Base-by-base conservation (phyloP, 1,139 yeast species). In the Blastobotrys ciferrii region DNA sequence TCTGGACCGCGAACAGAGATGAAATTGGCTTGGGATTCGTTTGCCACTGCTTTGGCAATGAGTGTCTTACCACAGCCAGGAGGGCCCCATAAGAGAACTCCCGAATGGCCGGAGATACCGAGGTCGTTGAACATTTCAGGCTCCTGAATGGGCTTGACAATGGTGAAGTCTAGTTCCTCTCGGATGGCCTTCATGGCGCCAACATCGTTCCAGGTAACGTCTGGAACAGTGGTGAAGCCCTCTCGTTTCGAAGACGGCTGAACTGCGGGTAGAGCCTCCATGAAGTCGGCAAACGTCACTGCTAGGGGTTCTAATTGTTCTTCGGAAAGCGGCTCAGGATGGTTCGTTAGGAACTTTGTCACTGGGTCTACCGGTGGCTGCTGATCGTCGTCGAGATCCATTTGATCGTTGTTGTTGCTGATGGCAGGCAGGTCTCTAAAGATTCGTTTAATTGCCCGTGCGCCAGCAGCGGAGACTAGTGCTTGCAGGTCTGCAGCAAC, bases 181-280 rank as follows among this genome's bases (percentile, higher is more conserved):
- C 98, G 76, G 32, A 89, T 83, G 13, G 78, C 76, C 14, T 78
- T 70, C 54, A 92, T 74, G 0, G 98, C 98, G 51, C 99, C 99
- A 32, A 92, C 96, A 63, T 84, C 87, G 5, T 82, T 78, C 98
- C 98, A 92, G 6, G 95, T 82, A 2, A 92, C 97, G 66, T 92
- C 98, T 0, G 99, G 99, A 9, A 94, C 95, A 0, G 98, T 94
- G 1, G 99, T 97, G 69, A 92, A 94, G 1, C 98, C 98, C 73
- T 92, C 99, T 66, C 99, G 82, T 64, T 91, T 92, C 1, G 97
- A 96, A 0, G 97, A 88, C 12, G 99, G 99, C 69, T 94, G 98
- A 33, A 92, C 86, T 0, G 92, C 82, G 1, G 98, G 98, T 41
- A 92, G 70, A 0, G 98, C 98, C 4, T 78, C 74, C 40, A 86